phyloP scores from a whole-genome alignment of 1,284 basidiomycete species.

The Puccinia novopanici region DNA sequence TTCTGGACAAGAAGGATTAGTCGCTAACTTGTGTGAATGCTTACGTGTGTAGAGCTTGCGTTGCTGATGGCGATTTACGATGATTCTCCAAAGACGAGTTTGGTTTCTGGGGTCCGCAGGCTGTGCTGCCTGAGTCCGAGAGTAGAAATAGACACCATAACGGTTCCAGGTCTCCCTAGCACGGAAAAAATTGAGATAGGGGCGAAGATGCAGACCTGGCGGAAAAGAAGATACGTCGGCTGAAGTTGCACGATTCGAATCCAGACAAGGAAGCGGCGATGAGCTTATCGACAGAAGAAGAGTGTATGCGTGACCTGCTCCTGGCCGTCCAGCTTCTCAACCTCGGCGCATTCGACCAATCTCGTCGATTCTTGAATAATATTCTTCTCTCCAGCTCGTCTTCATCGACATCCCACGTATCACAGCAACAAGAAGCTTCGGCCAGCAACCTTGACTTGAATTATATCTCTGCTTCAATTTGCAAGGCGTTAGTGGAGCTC shows the following conservation, averaged over 20 bases:
- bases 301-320: constrained; percentile 13
- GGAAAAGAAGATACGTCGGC: neutral
- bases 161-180: neutral
- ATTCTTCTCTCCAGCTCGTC: neutral
- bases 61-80: constrained; percentile 24
- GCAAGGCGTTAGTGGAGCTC: constrained; percentile 14
- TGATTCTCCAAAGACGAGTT: constrained; percentile 6
- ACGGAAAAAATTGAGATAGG: neutral
- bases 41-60: constrained; percentile 5
- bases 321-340: constrained; percentile 25
- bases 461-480: constrained; percentile 12
- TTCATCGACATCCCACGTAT: neutral
- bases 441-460: neutral
- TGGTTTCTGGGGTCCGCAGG: constrained; percentile 16
- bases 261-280: constrained; percentile 5
- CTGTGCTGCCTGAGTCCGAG: neutral
- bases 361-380: constrained; percentile 24
- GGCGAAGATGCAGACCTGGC: neutral
- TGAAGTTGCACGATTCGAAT: neutral
- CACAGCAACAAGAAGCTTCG: neutral
- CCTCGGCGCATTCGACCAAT: constrained; percentile 23
- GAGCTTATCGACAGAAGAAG: constrained; percentile 24
- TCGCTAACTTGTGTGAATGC: neutral
- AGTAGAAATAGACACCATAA: neutral
- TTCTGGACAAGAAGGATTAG: neutral